Percentiles rank a stretch among this genome's conserved stretches.
Conservation (phyloP, 257 asterid genomes). For the Solanum stenotomum region DNA sequence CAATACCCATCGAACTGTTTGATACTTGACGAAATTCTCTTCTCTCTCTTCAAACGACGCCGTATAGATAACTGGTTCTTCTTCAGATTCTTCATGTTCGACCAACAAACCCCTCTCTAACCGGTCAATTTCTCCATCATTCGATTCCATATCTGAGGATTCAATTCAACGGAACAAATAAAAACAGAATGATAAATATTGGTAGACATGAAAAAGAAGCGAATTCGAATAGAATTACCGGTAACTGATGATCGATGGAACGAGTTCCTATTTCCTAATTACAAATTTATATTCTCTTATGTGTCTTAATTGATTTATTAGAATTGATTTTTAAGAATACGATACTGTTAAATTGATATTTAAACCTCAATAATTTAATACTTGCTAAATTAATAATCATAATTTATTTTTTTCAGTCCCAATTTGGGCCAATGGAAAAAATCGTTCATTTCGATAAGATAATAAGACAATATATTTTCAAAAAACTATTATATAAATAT, state of each 20-base stretch:
- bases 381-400: too few species aligned
- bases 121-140: constrained; percentile 37
- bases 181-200: not conserved
- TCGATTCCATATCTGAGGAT: not conserved
- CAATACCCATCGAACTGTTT: constrained; percentile 53
- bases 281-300: not conserved
- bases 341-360: too few species aligned
- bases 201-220: not conserved
- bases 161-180: not conserved
- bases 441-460: too few species aligned
- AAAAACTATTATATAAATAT: too few species aligned
- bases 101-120: constrained; percentile 49
- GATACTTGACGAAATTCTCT: constrained; percentile 36
- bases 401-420: too few species aligned
- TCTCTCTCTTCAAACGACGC: constrained; percentile 61
- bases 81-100: constrained; percentile 9
- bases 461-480: too few species aligned
- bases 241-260: not conserved
- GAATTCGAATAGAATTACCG: not conserved
- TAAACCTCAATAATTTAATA: too few species aligned
- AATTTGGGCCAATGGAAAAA: too few species aligned
- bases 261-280: not conserved
- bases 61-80: constrained; percentile 31
- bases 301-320: too few species aligned
- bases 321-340: too few species aligned